phyloP scores from a whole-genome alignment of 257 asterid species.

The Fraxinus excelsior region DNA sequence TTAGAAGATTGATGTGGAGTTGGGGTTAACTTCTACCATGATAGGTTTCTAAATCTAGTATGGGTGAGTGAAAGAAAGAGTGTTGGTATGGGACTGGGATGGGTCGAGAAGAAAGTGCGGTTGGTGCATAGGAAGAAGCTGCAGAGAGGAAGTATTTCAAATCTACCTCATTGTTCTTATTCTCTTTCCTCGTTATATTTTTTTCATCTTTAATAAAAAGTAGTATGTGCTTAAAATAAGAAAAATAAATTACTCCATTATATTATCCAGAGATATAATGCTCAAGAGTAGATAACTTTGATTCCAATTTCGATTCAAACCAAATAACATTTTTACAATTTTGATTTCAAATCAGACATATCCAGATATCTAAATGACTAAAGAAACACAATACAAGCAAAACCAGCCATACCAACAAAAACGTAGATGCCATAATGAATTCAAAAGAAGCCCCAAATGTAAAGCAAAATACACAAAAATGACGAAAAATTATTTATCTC shows the following conservation, averaged over 20 bases:
- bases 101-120: neutral
- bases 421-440: neutral
- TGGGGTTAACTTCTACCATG: too few species aligned
- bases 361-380: neutral
- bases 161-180: neutral
- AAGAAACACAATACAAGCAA: neutral
- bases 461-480: neutral
- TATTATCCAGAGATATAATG: neutral
- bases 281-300: neutral
- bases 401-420: neutral
- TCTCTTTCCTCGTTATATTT: neutral
- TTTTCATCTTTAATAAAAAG: too few species aligned
- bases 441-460: neutral
- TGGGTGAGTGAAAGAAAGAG: neutral
- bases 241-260: too few species aligned
- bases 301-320: neutral
- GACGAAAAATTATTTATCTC: constrained; percentile 19
- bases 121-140: neutral
- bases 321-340: neutral
- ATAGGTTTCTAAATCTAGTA: too few species aligned
- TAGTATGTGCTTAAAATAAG: too few species aligned
- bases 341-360: neutral
- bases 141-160: neutral
- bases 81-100: neutral
- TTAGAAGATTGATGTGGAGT: too few species aligned